phyloP scores from a whole-genome alignment of 2,329 filamentous ascomycete species.

The Pseudocercospora musae region DNA sequence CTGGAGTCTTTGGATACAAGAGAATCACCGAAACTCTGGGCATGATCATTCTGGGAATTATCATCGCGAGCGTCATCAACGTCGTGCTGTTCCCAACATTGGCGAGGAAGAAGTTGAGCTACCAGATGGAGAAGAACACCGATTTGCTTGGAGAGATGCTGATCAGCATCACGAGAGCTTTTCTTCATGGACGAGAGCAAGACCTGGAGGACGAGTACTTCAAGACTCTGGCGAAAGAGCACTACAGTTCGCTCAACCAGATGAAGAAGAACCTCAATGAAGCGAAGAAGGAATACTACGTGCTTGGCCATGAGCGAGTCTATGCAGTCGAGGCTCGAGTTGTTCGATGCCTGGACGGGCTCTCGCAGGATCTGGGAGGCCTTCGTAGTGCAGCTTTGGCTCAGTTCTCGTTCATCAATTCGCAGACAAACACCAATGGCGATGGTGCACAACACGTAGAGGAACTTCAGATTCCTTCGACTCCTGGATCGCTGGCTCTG shows the following conservation, averaged over 20 bases:
- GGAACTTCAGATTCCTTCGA: background rate
- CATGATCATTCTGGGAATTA: slow-evolving; percentile 76
- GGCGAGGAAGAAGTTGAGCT: slow-evolving; percentile 68
- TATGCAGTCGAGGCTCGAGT: slow-evolving; percentile 76
- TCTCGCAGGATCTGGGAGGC: slow-evolving; percentile 86
- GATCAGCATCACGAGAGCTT: slow-evolving; percentile 75
- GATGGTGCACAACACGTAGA: slow-evolving; percentile 6
- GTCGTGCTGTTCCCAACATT: slow-evolving; percentile 75
- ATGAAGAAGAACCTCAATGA: slow-evolving; percentile 78
- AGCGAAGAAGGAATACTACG: slow-evolving; percentile 84
- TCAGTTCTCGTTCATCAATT: slow-evolving; percentile 79
- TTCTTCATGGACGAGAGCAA: slow-evolving; percentile 76
- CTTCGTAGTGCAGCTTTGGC: slow-evolving; percentile 84
- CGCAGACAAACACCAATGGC: slow-evolving; percentile 38
- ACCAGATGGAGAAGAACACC: slow-evolving; percentile 70
- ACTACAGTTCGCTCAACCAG: slow-evolving; percentile 64
- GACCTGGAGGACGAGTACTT: slow-evolving; percentile 69
- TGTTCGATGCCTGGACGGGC: slow-evolving; percentile 76
- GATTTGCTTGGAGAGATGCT: slow-evolving; percentile 77
- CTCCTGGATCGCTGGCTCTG: slow-evolving; percentile 7
- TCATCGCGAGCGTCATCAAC: slow-evolving; percentile 69
- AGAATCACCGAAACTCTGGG: slow-evolving; percentile 81
- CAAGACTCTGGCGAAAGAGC: slow-evolving; percentile 53
- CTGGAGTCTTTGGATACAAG: slow-evolving; percentile 72
- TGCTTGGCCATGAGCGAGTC: slow-evolving; percentile 73